Percentiles rank a stretch among this genome's conserved stretches.
Evolutionary conservation across 306 rosid species (phyloP).

Genomic region (Cucumis cinereus): DNA sequence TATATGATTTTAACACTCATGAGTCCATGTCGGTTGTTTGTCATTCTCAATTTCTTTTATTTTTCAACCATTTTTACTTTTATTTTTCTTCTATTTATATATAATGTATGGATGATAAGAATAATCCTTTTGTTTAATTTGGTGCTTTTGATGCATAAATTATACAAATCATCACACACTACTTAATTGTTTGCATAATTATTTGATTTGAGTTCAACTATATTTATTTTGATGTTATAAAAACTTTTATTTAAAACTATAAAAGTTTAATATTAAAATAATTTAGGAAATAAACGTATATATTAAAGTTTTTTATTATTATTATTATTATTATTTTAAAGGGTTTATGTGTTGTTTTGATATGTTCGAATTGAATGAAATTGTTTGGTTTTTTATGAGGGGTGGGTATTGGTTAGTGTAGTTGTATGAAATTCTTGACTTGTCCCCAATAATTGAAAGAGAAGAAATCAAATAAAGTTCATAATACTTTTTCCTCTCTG

Average conservation of each 20-base stretch:
- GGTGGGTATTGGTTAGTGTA: background rate
- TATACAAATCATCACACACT: background rate
- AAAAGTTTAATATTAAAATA: no score
- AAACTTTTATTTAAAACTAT: no score
- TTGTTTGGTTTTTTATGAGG: background rate
- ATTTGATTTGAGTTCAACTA: no score
- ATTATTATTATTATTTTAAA: no score
- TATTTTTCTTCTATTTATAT: background rate
- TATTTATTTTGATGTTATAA: no score
- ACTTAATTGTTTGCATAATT: background rate
- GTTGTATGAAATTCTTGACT: background rate
- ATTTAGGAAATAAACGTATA: no score
- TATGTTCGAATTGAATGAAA: no score
- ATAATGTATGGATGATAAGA: background rate
- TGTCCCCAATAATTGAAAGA: background rate
- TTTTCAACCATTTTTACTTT: background rate
- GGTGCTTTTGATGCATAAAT: background rate
- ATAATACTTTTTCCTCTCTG: background rate
- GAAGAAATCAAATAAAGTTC: background rate
- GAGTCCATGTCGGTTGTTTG: background rate
- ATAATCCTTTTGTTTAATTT: background rate
- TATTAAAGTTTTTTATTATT: no score
- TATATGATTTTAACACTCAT: background rate
- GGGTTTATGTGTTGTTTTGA: no score
- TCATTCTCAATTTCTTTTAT: background rate